Percentiles rank a stretch among this genome's conserved stretches.
phyloP scores from a whole-genome alignment of 2,329 filamentous ascomycete species.

The Hysterium pulicare region DNA sequence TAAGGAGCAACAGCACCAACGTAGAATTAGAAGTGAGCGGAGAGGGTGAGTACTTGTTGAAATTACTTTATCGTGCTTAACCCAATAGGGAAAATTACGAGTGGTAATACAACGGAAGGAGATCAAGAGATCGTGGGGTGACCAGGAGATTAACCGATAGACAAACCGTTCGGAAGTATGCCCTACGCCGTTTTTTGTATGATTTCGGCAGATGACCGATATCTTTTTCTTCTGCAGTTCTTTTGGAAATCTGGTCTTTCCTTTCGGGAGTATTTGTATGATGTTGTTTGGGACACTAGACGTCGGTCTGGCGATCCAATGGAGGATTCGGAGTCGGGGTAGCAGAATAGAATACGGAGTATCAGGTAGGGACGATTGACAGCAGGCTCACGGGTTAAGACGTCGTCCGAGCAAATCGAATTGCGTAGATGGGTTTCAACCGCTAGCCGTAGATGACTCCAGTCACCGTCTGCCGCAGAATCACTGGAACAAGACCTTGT shows the following conservation, averaged over 20 bases:
- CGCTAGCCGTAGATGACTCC: constrained; percentile 35
- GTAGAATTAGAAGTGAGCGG: constrained; percentile 11
- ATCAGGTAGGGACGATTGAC: constrained; percentile 23
- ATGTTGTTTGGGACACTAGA: constrained; percentile 6
- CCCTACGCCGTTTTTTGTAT: constrained; percentile 34
- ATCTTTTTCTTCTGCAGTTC: constrained; percentile 12
- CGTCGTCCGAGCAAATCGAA: constrained; percentile 27
- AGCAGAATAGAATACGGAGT: constrained; percentile 11
- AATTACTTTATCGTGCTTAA: constrained; percentile 8
- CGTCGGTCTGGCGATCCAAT: no score
- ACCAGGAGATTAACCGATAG: constrained; percentile 38
- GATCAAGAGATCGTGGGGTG: constrained; percentile 39
- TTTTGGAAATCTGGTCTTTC: not conserved
- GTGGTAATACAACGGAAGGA: constrained; percentile 26
- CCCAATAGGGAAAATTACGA: constrained; percentile 28
- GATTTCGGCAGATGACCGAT: constrained; percentile 20
- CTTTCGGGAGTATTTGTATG: constrained; percentile 13
- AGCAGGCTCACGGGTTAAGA: constrained; percentile 25
- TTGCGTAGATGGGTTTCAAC: constrained; percentile 31
- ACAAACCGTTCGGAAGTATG: constrained; percentile 35
- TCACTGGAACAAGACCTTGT: constrained; percentile 40
- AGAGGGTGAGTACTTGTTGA: constrained; percentile 8
- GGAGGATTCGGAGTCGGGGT: constrained; percentile 10
- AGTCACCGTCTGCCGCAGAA: constrained; percentile 45
- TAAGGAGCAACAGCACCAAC: constrained; percentile 4